Conservation (phyloP, 2,329 filamentous ascomycete genomes). For the Ilyonectria sp. region DNA sequence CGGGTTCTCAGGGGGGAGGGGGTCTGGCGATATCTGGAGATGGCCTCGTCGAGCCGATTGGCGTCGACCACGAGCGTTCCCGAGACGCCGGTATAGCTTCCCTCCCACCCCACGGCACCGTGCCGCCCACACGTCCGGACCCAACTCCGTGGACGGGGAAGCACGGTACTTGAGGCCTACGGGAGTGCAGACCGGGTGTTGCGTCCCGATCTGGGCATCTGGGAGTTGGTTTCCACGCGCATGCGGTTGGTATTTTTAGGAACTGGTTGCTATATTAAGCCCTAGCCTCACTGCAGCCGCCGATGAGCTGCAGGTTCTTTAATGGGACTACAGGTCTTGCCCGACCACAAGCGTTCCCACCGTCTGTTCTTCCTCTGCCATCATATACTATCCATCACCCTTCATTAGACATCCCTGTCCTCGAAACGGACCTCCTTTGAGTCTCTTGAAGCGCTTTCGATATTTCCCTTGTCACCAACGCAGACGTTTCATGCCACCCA, state of each 20-base stretch:
- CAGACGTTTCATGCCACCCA: slow-evolving; percentile 19
- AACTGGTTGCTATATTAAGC: slow-evolving; percentile 55
- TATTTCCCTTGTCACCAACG: slow-evolving; percentile 13
- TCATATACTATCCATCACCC: slow-evolving; percentile 1
- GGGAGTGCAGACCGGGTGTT: background rate
- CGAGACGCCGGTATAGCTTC: slow-evolving; percentile 8
- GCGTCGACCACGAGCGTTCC: slow-evolving; percentile 23
- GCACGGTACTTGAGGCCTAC: background rate
- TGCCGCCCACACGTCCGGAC: slow-evolving; percentile 4
- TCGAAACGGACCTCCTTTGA: slow-evolving; percentile 22
- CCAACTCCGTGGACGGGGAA: background rate
- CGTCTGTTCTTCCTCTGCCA: slow-evolving; percentile 36
- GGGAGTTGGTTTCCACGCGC: slow-evolving; percentile 1
- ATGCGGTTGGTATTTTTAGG: slow-evolving; percentile 52
- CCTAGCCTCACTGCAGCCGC: slow-evolving; percentile 55
- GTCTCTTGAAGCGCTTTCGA: slow-evolving; percentile 19
- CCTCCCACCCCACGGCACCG: slow-evolving; percentile 6
- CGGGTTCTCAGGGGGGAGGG: slow-evolving; percentile 22
- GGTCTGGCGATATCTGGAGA: slow-evolving; percentile 32
- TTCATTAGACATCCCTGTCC: slow-evolving; percentile 16
- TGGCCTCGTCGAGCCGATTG: slow-evolving; percentile 38
- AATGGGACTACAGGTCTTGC: slow-evolving; percentile 39
- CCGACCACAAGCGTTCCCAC: slow-evolving; percentile 23
- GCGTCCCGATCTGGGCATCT: slow-evolving; percentile 18
- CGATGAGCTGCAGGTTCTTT: slow-evolving; percentile 50